Percentiles rank a stretch among this genome's conserved stretches.
Conservation (phyloP, 331 rosid species). For the Malus hybrid region DNA sequence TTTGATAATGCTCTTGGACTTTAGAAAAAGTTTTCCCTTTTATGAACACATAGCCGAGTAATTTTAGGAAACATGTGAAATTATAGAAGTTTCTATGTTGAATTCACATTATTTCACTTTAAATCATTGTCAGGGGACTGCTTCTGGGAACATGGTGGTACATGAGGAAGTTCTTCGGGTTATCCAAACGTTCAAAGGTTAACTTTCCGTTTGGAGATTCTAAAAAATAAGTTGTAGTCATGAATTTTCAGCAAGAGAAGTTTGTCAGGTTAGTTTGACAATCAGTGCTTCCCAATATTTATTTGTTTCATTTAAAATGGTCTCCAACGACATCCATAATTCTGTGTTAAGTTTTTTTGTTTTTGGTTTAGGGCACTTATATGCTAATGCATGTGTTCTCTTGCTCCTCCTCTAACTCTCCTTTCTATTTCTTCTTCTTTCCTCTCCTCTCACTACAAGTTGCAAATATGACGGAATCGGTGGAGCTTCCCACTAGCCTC, state of each 20-base stretch:
- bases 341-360: neutral
- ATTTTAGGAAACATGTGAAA: neutral
- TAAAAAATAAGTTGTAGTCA: neutral
- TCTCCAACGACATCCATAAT: no score
- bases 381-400: no score
- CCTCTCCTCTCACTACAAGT: no score
- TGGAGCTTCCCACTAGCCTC: no score
- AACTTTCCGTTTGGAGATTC: conserved; percentile 15
- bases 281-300: neutral
- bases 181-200: conserved; percentile 1
- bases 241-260: conserved; percentile 34
- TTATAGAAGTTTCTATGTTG: neutral
- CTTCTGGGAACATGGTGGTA: conserved; percentile 23
- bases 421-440: no score
- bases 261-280: conserved; percentile 54
- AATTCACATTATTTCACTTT: conserved; percentile 4
- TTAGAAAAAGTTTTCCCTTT: neutral
- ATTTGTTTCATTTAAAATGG: no score
- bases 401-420: no score
- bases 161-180: conserved; percentile 26
- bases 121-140: conserved; percentile 26
- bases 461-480: no score
- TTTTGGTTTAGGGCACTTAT: no score
- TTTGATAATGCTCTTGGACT: neutral
- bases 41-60: neutral